Evolutionary conservation across 768 basidiomycete genomes (phyloP), one percentile per base, ranked within the genome.

Genomic region (Leccinum truebloodii): DNA sequence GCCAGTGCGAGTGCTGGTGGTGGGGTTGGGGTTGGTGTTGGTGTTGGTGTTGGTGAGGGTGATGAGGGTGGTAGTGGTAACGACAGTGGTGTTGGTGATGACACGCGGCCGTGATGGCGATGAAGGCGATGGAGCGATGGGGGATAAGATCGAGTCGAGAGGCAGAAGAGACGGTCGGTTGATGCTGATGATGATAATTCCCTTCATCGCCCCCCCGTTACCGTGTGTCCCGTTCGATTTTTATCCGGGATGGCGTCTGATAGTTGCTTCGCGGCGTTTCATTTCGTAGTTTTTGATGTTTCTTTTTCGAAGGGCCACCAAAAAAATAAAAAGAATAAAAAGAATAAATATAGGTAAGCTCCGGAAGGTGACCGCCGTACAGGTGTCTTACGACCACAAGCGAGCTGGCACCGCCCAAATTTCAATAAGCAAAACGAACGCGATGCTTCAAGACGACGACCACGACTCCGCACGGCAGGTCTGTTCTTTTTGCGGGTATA

Each of bases 251-350:
- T 32, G 18, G 20, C 16, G 53, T 26, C 49, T 22, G 57, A 52
- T n/a, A 18, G n/a, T 59, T 34, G 3, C 50, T 59, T 63, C 57
- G 63, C 63, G 62, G 63, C 53, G 62, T 64, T 64, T 64, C 57
- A 64, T 63, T 63, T 52, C 16, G 7, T 50, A 28, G 28, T 24
- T 24, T 22, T 22, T 41, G 16, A 9, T 37, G 18, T 41, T 41
- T 41, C 39, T 41, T 41, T 39, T 41, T 41, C 41, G n/a, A 48
- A 48, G 46, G 12, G 4, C 12, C 32, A 22, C 22, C 1, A 48
- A 12, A 48, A 46, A 46, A 48, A 20, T 0, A 44, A 48, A 48
- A 48, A 48, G n/a, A 48, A 46, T 20, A 46, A 48, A 34, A 20
- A 22, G 6, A 22, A 22, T 6, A 48, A 26, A 26, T 24, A 26